These are phyloP conservation scores for Millerozyma acaciae DNA, from an alignment of 805 yeast genomes.

Conservation along the genomic window DNA sequence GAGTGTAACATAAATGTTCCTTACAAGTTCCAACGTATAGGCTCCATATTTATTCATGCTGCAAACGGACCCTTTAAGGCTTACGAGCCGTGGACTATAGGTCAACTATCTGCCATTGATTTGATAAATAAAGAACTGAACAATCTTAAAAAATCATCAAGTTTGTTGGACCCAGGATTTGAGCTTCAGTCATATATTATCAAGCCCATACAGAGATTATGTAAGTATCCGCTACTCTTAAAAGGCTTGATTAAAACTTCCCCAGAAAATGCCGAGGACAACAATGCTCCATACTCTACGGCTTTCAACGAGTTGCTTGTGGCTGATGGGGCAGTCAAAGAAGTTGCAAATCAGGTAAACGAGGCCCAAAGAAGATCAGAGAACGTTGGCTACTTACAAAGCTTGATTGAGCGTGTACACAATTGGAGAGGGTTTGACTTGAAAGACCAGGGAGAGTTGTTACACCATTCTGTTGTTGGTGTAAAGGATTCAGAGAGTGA, in stretches of 20 bases:
- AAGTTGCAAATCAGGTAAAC: conserved; percentile 82
- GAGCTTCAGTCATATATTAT: conserved; percentile 86
- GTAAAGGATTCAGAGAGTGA: conserved; percentile 70
- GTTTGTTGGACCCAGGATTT: conserved; percentile 74
- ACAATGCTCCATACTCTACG: conserved; percentile 14
- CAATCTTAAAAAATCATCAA: conserved; percentile 51
- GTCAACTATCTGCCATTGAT: conserved; percentile 83
- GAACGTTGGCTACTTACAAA: conserved; percentile 66
- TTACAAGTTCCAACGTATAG: conserved; percentile 74
- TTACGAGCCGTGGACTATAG: conserved; percentile 92
- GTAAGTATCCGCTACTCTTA: conserved; percentile 85
- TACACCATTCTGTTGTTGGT: conserved; percentile 68
- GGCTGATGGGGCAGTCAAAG: conserved; percentile 73
- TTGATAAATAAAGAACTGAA: conserved; percentile 62
- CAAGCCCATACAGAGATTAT: conserved; percentile 94
- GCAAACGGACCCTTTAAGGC: conserved; percentile 75
- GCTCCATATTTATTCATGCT: conserved; percentile 82
- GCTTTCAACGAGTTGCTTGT: conserved; percentile 60
- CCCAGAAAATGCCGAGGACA: conserved; percentile 28
- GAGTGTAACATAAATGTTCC: conserved; percentile 84
- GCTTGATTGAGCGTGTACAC: conserved; percentile 66
- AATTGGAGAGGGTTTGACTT: conserved; percentile 92
- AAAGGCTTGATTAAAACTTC: conserved; percentile 69
- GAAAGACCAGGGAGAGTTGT: conserved; percentile 77
- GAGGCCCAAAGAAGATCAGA: conserved; percentile 93